phyloP scores from a whole-genome alignment of 805 yeast genomes.

The Scheffersomyces ergatensis region DNA sequence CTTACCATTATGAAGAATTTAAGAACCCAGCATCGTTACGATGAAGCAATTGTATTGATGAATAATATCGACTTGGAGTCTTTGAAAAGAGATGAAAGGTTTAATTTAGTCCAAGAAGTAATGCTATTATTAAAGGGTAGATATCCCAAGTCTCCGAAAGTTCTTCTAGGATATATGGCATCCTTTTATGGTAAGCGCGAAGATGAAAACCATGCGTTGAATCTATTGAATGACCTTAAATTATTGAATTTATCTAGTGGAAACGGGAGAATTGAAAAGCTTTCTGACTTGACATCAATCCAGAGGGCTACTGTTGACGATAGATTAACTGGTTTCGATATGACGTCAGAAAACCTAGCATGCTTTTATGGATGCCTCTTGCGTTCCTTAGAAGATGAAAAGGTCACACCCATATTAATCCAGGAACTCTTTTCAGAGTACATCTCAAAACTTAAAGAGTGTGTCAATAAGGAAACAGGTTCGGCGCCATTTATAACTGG shows the following conservation, averaged over 20 bases:
- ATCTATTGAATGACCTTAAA: slow-evolving; percentile 23
- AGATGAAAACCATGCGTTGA: slow-evolving; percentile 10
- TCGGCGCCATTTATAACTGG: not conserved
- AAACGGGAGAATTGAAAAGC: slow-evolving; percentile 11
- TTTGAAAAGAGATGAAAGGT: slow-evolving; percentile 15
- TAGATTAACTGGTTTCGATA: slow-evolving; percentile 16
- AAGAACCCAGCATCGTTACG: slow-evolving; percentile 22
- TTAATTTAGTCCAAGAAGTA: slow-evolving; percentile 25
- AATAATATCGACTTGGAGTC: slow-evolving; percentile 26
- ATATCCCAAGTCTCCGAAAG: slow-evolving; percentile 30
- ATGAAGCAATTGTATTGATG: slow-evolving; percentile 33
- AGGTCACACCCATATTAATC: slow-evolving; percentile 15
- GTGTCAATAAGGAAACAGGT: not conserved
- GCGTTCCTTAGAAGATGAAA: slow-evolving; percentile 10
- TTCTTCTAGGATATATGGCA: slow-evolving; percentile 34
- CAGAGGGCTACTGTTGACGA: slow-evolving; percentile 32
- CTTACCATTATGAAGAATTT: slow-evolving; percentile 28
- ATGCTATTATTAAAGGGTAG: slow-evolving; percentile 26
- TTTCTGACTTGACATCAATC: slow-evolving; percentile 12
- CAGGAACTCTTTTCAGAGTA: slow-evolving; percentile 20
- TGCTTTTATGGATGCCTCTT: slow-evolving; percentile 23
- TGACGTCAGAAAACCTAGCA: slow-evolving; percentile 17
- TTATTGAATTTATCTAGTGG: slow-evolving; percentile 25
- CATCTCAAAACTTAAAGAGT: slow-evolving; percentile 2
- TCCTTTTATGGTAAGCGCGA: slow-evolving; percentile 18